Conservation (phyloP, 768 basidiomycete species). For the Naganishia randhawae region DNA sequence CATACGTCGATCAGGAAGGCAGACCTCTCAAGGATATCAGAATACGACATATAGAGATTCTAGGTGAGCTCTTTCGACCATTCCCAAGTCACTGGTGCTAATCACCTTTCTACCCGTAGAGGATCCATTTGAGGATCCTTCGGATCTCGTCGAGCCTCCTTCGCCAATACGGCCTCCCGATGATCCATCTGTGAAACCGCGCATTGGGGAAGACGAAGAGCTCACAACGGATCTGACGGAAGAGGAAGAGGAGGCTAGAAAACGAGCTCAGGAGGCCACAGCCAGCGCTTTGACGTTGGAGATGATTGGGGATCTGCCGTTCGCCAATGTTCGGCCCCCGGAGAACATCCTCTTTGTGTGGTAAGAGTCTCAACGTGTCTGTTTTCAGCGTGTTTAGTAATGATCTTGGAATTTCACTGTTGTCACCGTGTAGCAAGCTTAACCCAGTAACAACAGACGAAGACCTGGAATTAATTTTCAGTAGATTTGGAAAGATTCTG, state of each 20-base stretch:
- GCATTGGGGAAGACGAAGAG: conserved; percentile 94
- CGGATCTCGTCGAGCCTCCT: conserved; percentile 64
- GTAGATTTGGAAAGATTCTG: conserved; percentile 89
- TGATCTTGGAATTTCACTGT: too few species aligned
- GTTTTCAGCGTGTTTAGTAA: too few species aligned
- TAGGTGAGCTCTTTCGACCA: conserved; percentile 59
- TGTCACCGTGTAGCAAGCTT: conserved; percentile 68
- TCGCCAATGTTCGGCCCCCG: conserved; percentile 94
- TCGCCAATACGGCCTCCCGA: conserved; percentile 80
- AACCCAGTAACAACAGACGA: conserved; percentile 93
- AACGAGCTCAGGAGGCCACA: conserved; percentile 80
- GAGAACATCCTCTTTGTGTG: conserved; percentile 99
- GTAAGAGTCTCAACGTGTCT: too few species aligned
- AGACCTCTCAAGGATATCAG: conserved; percentile 89
- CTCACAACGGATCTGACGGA: conserved; percentile 74
- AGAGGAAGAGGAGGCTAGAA: conserved; percentile 74
- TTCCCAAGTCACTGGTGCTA: conserved; percentile 43
- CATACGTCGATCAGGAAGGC: conserved; percentile 80
- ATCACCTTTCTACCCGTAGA: conserved; percentile 52
- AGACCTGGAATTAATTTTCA: conserved; percentile 95
- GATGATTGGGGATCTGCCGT: conserved; percentile 98
- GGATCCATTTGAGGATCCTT: conserved; percentile 90
- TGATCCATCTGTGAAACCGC: conserved; percentile 61
- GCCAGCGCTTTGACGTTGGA: conserved; percentile 94
- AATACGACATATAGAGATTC: conserved; percentile 89